These are phyloP conservation scores for Geotrichum aggregatum DNA, from an alignment of 1,139 yeast genomes.

Conservation along the genomic window DNA sequence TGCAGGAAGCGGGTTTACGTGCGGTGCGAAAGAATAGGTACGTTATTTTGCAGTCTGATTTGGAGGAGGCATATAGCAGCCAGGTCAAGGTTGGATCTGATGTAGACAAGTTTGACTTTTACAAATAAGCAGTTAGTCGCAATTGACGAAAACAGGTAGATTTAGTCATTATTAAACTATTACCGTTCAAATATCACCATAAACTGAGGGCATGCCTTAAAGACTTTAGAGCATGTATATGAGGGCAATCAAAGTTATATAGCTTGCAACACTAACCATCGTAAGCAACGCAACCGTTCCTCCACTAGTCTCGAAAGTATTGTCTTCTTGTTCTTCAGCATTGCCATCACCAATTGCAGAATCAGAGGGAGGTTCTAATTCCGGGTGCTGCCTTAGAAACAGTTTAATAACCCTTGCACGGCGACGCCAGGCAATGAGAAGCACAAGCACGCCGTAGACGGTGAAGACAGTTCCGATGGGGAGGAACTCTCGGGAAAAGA, in stretches of 20 bases:
- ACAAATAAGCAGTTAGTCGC: slow-evolving; percentile 59
- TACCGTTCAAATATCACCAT: no score
- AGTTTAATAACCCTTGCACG: slow-evolving; percentile 23
- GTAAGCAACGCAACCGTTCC: slow-evolving; percentile 34
- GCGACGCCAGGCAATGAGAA: slow-evolving; percentile 36
- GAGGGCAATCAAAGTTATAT: slow-evolving; percentile 31
- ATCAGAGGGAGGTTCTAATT: slow-evolving; percentile 12
- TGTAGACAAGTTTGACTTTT: slow-evolving; percentile 95
- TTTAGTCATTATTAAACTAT: no score
- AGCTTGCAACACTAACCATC: slow-evolving; percentile 30
- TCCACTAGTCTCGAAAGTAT: slow-evolving; percentile 32
- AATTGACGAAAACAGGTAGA: no score
- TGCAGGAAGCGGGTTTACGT: slow-evolving; percentile 99
- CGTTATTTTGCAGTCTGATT: slow-evolving; percentile 89
- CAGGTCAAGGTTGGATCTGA: slow-evolving; percentile 95
- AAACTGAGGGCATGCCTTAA: background rate
- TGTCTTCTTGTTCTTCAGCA: background rate
- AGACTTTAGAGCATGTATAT: slow-evolving; percentile 10
- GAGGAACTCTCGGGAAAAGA: slow-evolving; percentile 40
- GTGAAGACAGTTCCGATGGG: slow-evolving; percentile 42
- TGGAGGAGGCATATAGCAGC: slow-evolving; percentile 95
- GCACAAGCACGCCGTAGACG: slow-evolving; percentile 38
- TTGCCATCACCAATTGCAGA: background rate
- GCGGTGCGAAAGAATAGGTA: slow-evolving; percentile 97
- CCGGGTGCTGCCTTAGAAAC: slow-evolving; percentile 7